Percentiles rank a stretch among this genome's conserved stretches.
Conservation (phyloP, 768 basidiomycete species). For the Lactarius deliciosus region DNA sequence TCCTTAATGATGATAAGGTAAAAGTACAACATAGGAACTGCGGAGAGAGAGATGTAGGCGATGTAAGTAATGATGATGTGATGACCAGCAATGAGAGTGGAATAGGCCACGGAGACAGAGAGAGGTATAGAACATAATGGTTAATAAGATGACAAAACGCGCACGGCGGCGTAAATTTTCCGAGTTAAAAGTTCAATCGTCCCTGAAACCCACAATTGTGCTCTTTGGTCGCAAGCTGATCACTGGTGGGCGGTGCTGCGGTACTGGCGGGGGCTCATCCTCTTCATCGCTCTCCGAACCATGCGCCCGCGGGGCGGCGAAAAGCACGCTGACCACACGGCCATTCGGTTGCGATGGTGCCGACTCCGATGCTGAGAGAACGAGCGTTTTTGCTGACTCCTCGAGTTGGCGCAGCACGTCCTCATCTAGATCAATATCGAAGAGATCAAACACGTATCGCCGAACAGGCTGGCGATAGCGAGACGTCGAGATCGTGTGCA, state of each 20-base stretch:
- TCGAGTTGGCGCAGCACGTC: conserved; percentile 56
- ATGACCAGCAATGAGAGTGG: neutral
- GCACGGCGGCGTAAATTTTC: neutral
- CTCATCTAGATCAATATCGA: conserved; percentile 75
- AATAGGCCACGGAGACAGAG: neutral
- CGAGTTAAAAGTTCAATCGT: conserved; percentile 14
- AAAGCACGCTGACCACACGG: conserved; percentile 29
- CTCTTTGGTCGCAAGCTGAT: conserved; percentile 28
- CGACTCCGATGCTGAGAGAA: conserved; percentile 39
- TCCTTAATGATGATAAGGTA: conserved; percentile 1
- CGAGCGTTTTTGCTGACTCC: conserved; percentile 50
- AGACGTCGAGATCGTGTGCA: conserved; percentile 85
- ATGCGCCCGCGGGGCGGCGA: conserved; percentile 27
- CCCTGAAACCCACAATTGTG: conserved; percentile 28
- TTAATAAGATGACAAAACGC: neutral
- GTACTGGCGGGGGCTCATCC: conserved; percentile 20
- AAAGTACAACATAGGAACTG: conserved; percentile 17
- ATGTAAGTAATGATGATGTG: conserved; percentile 11
- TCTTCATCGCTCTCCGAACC: conserved; percentile 29
- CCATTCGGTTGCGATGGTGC: neutral
- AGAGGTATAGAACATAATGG: conserved; percentile 4
- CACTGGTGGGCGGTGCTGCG: conserved; percentile 20
- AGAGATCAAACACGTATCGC: conserved; percentile 89
- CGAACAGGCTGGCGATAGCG: conserved; percentile 91
- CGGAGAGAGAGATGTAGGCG: neutral